Conservation (phyloP, 768 basidiomycete species). For the Mycena rebaudengoi region DNA sequence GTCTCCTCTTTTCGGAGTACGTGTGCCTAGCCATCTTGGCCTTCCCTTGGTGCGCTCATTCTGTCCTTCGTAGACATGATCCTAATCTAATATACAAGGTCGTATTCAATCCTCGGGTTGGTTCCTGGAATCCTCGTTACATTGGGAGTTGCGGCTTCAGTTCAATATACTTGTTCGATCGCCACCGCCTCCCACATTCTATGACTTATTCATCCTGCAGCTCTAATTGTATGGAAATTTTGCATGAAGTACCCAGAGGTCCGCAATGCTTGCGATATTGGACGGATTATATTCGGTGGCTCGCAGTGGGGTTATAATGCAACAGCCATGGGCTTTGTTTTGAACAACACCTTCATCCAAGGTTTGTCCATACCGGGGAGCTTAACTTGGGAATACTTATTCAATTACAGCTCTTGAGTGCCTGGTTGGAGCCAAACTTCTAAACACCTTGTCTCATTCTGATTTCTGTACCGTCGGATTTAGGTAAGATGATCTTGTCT, state of each 20-base stretch:
- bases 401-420: conserved; percentile 45
- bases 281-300: conserved; percentile 54
- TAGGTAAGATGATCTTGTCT: too few relatives aligned
- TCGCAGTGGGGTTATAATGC: conserved; percentile 56
- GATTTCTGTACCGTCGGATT: conserved; percentile 51
- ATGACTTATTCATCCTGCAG: not conserved
- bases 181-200: not conserved
- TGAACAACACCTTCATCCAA: conserved; percentile 65
- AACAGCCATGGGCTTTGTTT: conserved; percentile 55
- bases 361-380: conserved; percentile 34
- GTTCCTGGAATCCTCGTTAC: conserved; percentile 52
- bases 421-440: conserved; percentile 52
- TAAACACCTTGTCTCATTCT: conserved; percentile 53
- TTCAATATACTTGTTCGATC: conserved; percentile 48
- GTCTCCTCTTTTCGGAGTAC: conserved; percentile 53
- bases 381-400: not conserved
- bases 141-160: conserved; percentile 45
- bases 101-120: conserved; percentile 52
- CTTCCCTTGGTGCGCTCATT: conserved; percentile 43
- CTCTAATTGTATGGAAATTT: conserved; percentile 54
- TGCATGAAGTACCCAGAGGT: too few relatives aligned
- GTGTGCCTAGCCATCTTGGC: conserved; percentile 53
- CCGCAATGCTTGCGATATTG: conserved; percentile 61
- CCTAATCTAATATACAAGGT: conserved; percentile 38
- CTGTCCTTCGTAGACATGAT: not conserved